Base-by-base conservation (phyloP, 148 eudicot genomes). In the Vaccinium darrowii region DNA sequence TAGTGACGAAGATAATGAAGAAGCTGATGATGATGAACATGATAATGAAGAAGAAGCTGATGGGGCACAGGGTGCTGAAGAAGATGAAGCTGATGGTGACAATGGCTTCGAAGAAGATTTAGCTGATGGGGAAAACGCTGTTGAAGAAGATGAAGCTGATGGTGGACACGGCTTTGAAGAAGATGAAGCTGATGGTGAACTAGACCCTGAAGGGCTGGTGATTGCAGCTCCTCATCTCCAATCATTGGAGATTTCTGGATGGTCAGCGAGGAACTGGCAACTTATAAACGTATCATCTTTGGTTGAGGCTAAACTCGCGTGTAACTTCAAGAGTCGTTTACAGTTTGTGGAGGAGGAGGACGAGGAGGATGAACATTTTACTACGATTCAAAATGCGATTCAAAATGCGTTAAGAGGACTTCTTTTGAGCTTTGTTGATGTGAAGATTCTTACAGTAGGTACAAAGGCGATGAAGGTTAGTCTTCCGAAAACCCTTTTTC, bases 201-300 rank as follows among this genome's bases (percentile, higher is more conserved):
- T 16, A 58, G 63, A 58, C 9, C 63, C 63, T 1, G 63, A 58
- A 16, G n/a, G 63, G 7, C 53, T 81, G 54, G 52, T 58, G 18
- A 43, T 81, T 62, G 39, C 9, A 8, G 54, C 52, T 60, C 83
- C 72, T 36, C 21, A 62, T 60, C 30, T 62, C 23, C 72, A 57
- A 4, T 80, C 50, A 7, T 58, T 80, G 82, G 69, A 80, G 69
- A 30, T 78, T 23, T 78, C 19, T 10, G 82, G 82, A 10, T 4
- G 8, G 16, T 19, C 57, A 1, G 36, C 10, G 36, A 8, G 36
- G 82, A 80, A 36, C 16, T 80, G 21, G 9, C 23, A 21, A 67
- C 50, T 80, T 47, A n/a, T 27, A 8, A 11, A 80, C 57, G 50
- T 57, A 27, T 27, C 49, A 3, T 80, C 67, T 57, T 36, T 80